Evolutionary conservation across 2,329 filamentous ascomycete species (phyloP).

Genomic region (Sporothrix globosa): DNA sequence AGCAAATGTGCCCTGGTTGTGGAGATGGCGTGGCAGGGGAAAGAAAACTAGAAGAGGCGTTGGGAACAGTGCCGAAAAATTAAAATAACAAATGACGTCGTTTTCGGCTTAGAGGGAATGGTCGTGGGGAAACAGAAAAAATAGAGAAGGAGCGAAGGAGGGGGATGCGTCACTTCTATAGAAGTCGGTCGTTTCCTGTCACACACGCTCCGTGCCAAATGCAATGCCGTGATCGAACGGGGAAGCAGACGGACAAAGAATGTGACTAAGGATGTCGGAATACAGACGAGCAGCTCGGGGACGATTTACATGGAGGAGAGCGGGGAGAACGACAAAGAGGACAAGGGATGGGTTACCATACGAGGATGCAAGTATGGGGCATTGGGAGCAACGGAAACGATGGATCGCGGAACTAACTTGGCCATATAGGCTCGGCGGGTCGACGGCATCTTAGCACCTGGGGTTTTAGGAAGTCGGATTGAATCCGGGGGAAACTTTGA

Average conservation of each 20-base stretch:
- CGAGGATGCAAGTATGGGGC: background rate
- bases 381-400: constrained; percentile 5
- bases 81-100: background rate
- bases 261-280: background rate
- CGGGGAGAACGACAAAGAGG: background rate
- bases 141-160: constrained; percentile 18
- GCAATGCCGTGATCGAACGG: background rate
- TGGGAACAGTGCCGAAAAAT: background rate
- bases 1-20: background rate
- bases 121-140: background rate
- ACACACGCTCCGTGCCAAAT: constrained; percentile 5
- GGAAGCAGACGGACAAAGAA: background rate
- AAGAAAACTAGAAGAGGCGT: background rate
- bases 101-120: background rate
- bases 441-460: background rate
- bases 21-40: background rate
- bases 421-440: background rate
- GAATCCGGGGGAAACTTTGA: background rate
- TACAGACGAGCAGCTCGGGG: background rate
- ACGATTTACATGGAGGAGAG: background rate
- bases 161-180: constrained; percentile 15
- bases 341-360: background rate
- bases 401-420: constrained; percentile 7
- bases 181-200: background rate
- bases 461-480: background rate